These are phyloP conservation scores for Didymella lethalis DNA, from an alignment of 2,329 filamentous ascomycete genomes.

Conservation along the genomic window DNA sequence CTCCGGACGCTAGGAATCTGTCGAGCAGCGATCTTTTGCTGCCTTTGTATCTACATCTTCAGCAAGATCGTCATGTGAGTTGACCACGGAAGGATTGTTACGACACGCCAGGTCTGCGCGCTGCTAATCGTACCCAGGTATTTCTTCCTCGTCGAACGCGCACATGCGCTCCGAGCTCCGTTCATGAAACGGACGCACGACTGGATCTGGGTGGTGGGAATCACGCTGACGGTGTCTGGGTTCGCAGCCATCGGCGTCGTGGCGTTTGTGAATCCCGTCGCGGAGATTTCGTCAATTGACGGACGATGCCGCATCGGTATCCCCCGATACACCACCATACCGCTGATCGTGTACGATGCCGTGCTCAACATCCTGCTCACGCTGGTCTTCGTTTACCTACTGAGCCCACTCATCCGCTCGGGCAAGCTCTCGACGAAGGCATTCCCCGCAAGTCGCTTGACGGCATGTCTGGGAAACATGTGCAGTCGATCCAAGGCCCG, in stretches of 20 bases:
- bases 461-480: constrained; percentile 24
- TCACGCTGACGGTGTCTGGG: constrained; percentile 28
- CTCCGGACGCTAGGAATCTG: constrained; percentile 39
- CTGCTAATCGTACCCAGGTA: constrained; percentile 36
- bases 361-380: constrained; percentile 53
- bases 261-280: constrained; percentile 44
- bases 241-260: constrained; percentile 42
- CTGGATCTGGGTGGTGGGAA: constrained; percentile 43
- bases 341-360: constrained; percentile 51
- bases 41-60: constrained; percentile 43
- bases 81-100: not conserved
- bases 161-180: constrained; percentile 49
- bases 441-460: constrained; percentile 26
- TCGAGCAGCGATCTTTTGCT: constrained; percentile 47
- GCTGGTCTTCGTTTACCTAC: constrained; percentile 48
- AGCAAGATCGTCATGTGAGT: constrained; percentile 30
- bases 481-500: constrained; percentile 13
- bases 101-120: no score
- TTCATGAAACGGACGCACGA: constrained; percentile 44
- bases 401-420: constrained; percentile 43
- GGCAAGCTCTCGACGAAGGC: constrained; percentile 4
- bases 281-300: constrained; percentile 40
- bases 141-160: constrained; percentile 54
- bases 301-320: constrained; percentile 53
- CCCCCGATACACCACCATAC: constrained; percentile 46